phyloP scores from a whole-genome alignment of 163 green algal species.

The Scenedesmus sp. region DNA sequence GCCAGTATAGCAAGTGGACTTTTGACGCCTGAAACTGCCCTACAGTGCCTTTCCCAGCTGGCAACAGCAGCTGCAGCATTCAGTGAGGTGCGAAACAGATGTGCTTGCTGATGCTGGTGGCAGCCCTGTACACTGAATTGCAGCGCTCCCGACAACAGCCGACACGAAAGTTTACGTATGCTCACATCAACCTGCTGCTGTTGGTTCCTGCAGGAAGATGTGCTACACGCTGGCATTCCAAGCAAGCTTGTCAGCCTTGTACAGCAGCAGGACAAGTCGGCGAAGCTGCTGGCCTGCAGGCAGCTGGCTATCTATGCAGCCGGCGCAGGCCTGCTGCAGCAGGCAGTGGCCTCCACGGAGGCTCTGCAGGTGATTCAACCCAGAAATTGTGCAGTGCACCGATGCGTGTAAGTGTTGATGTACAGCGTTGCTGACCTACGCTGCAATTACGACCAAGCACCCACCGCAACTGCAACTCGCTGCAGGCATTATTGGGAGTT shows the following conservation, averaged over 20 bases:
- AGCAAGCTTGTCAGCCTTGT: not conserved
- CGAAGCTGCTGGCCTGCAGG: constrained; percentile 13
- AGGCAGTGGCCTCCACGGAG: not conserved
- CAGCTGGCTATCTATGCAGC: constrained; percentile 40
- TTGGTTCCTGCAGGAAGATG: not conserved
- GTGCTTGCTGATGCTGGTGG: not conserved
- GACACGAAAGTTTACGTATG: not conserved
- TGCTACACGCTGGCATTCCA: not conserved
- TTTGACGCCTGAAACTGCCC: not conserved
- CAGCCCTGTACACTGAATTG: not conserved
- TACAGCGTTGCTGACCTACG: not conserved
- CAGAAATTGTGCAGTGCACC: not conserved
- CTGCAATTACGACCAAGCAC: not conserved
- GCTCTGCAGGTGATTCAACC: not conserved
- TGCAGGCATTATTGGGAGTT: constrained; percentile 34
- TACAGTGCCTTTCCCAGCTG: constrained; percentile 19
- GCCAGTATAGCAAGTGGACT: not conserved
- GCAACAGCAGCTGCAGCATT: not conserved
- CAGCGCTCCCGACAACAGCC: too few relatives aligned
- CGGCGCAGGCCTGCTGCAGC: not conserved
- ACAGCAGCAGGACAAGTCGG: constrained; percentile 34
- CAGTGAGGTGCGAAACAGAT: not conserved
- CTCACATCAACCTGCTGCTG: constrained; percentile 1
- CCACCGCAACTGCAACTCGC: not conserved
- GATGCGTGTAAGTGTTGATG: not conserved